Conservation (phyloP, 306 rosid species). For the Fragaria vesca region DNA sequence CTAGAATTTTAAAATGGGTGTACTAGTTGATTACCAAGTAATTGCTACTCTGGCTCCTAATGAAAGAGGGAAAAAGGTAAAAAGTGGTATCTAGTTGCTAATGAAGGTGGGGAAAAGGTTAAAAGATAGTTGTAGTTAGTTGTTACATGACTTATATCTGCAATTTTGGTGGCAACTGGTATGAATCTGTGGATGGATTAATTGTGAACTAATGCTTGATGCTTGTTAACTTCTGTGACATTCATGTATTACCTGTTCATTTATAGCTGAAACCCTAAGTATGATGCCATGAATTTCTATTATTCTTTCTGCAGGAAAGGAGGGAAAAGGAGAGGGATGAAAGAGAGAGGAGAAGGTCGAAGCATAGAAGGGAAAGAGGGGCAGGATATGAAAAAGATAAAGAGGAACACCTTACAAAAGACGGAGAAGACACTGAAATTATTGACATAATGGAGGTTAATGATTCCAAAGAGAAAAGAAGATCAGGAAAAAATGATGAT, state of each 20-base stretch:
- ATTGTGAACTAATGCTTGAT: background rate
- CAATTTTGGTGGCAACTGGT: background rate
- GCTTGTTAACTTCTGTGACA: background rate
- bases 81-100: too few species aligned
- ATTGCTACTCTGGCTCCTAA: background rate
- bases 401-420: constrained; percentile 59
- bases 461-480: constrained; percentile 52
- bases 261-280: background rate
- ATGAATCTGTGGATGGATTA: background rate
- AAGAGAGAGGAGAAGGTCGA: constrained; percentile 60
- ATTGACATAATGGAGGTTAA: constrained; percentile 51
- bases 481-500: constrained; percentile 45
- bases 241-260: background rate
- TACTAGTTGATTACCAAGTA: background rate
- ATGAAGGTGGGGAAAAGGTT: background rate
- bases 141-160: background rate
- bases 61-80: background rate
- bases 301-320: constrained; percentile 51
- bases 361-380: constrained; percentile 73
- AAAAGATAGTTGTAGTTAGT: background rate
- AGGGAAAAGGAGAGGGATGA: constrained; percentile 86
- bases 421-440: constrained; percentile 54
- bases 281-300: background rate
- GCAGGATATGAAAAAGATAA: constrained; percentile 63
- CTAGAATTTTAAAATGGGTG: background rate